phyloP scores from a whole-genome alignment of 2,329 filamentous ascomycete genomes.

The Scedosporium dehoogii region DNA sequence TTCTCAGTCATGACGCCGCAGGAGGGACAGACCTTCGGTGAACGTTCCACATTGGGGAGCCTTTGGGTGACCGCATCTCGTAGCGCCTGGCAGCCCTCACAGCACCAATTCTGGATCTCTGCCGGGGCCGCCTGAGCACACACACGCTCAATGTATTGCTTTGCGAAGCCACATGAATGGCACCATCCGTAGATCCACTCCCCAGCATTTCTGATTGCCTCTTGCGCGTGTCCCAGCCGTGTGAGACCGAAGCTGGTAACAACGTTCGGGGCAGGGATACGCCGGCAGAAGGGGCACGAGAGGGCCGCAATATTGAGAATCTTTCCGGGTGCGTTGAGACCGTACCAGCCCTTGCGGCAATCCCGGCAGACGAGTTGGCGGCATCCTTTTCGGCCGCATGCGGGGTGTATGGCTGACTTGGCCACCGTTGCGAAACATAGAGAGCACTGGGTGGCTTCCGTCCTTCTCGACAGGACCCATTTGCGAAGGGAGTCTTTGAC shows the following conservation, averaged over 20 bases:
- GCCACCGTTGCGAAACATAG: conserved; percentile 32
- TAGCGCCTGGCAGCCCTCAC: conserved; percentile 24
- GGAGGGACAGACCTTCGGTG: conserved; percentile 23
- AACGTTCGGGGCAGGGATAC: conserved; percentile 26
- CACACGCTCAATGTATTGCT: conserved; percentile 28
- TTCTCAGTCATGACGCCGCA: conserved; percentile 27
- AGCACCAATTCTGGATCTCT: conserved; percentile 28
- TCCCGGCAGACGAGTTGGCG: conserved; percentile 29
- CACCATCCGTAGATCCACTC: conserved; percentile 41
- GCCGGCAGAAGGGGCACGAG: conserved; percentile 39
- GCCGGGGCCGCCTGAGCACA: conserved; percentile 30
- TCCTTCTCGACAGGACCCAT: conserved; percentile 26
- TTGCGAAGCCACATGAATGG: conserved; percentile 28
- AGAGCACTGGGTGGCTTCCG: conserved; percentile 29
- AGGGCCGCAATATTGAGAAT: conserved; percentile 39
- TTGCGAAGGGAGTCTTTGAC: conserved; percentile 23
- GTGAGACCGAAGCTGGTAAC: conserved; percentile 26
- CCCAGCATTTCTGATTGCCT: conserved; percentile 28
- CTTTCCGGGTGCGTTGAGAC: conserved; percentile 29
- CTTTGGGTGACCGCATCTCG: background rate
- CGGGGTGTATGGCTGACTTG: conserved; percentile 25
- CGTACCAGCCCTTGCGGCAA: conserved; percentile 33
- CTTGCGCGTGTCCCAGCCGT: conserved; percentile 24
- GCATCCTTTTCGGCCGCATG: conserved; percentile 36
- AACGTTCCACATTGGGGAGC: background rate